phyloP scores from a whole-genome alignment of 2,329 filamentous ascomycete species.

The Anthostomella pinea region DNA sequence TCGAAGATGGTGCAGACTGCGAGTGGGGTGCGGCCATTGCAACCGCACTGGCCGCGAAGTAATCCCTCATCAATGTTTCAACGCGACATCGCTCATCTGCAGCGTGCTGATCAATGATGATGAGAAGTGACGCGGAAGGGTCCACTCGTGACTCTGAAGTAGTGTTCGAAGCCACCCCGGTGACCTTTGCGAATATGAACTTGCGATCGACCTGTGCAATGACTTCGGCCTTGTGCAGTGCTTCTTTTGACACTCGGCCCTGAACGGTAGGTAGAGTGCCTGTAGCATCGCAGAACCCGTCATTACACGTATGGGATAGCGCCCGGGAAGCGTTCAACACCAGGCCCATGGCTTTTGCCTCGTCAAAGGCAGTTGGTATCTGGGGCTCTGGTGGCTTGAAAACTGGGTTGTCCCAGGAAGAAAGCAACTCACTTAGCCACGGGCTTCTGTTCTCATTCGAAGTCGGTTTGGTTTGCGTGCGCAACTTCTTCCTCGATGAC shows the following conservation, averaged over 20 bases:
- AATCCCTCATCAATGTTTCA: constrained; percentile 63
- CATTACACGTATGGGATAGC: constrained; percentile 9
- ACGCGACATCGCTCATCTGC: constrained; percentile 85
- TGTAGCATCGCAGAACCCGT: constrained; percentile 8
- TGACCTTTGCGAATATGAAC: constrained; percentile 72
- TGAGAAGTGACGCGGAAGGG: constrained; percentile 42
- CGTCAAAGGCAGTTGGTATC: constrained; percentile 42
- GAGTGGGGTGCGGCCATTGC: constrained; percentile 3
- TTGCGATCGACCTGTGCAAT: constrained; percentile 86
- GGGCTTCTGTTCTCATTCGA: constrained; percentile 19
- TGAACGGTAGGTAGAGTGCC: constrained; percentile 29
- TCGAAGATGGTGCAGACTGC: constrained; percentile 1
- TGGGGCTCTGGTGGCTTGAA: constrained; percentile 53
- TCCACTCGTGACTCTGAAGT: not conserved
- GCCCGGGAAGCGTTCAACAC: constrained; percentile 5
- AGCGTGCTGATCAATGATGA: constrained; percentile 90
- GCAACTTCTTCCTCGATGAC: constrained; percentile 13
- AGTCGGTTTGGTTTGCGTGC: constrained; percentile 11
- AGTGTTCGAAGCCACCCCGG: constrained; percentile 17
- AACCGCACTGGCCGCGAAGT: constrained; percentile 37
- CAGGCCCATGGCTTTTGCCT: constrained; percentile 19
- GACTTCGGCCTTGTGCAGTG: constrained; percentile 59
- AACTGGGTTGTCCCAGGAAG: constrained; percentile 72
- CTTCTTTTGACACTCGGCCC: constrained; percentile 58
- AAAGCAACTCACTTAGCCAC: constrained; percentile 62